Base-by-base conservation (phyloP, 495 filamentous ascomycete genomes). In the Parachaetomium inaequale region DNA sequence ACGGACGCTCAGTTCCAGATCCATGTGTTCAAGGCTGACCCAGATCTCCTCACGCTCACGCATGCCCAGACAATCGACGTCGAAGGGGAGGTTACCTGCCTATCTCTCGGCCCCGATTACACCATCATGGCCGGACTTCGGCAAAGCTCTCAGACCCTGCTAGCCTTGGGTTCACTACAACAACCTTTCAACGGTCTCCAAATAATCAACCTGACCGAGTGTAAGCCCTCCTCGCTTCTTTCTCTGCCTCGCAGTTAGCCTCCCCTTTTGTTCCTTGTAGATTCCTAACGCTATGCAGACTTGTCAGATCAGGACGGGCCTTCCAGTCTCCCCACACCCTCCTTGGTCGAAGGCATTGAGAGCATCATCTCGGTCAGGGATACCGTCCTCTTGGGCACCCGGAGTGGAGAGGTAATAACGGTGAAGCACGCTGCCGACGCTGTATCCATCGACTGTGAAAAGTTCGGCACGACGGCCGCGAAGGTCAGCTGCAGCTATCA, bases 401-500 rank as follows among this genome's bases (percentile, higher is more conserved):
- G 76, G 23, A 70, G 74, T 54, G 79, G 79, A 3, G 72, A 79
- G 12, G 70, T 82, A n/a, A 63, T 81, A 36, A 76, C 67, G 11
- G 45, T 78, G 36, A 60, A 42, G 10, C 23, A 59, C 11, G n/a
- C 26, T 40, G 51, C 31, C 10, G 51, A 38, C 26, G 25, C 47
- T 21, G 21, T 54, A 17, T 58, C 55, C 25, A 19, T 69, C 51
- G 26, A 58, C 17, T 56, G 40, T 40, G 69, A 73, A 32, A 71
- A 67, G 47, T 64, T 75, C 29, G 75, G 74, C 19, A 55, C 54
- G 10, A 61, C 69, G 8, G 40, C 70, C 4, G 70, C 64, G 1
- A 59, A 47, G 3, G 57, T 77, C 11, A 70, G 53, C 10, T 67
- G 63, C 53, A 36, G 38, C 5, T 34, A 55, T 32, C 46, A 50